Percentiles rank a stretch among this genome's conserved stretches.
phyloP scores from a whole-genome alignment of 78 protist genomes.

The Isochrysis galbana region DNA sequence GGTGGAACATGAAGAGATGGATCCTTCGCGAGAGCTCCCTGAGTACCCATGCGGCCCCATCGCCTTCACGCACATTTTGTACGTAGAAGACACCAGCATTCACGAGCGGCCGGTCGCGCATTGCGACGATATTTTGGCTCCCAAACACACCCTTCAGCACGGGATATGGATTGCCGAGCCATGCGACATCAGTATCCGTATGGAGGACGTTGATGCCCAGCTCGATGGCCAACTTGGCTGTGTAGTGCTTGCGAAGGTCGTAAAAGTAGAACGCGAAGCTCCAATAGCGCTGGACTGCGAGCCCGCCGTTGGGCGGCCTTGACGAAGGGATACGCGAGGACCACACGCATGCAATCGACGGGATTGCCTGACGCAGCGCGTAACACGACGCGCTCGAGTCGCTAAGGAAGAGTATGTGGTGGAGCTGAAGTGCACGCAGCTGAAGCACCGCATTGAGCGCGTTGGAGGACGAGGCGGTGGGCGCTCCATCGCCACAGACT shows the following conservation, averaged over 20 bases:
- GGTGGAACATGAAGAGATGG: neutral
- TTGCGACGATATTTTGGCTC: neutral
- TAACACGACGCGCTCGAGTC: neutral
- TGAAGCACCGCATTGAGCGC: neutral
- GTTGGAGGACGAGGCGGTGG: neutral
- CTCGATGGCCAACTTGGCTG: neutral
- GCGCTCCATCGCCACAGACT: neutral
- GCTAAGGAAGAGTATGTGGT: neutral
- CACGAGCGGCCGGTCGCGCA: neutral
- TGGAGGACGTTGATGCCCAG: neutral
- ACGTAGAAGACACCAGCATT: conserved; percentile 22
- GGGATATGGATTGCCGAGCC: neutral
- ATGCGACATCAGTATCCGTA: neutral
- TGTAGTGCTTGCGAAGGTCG: conserved; percentile 1
- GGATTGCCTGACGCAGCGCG: neutral
- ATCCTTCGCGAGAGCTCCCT: neutral
- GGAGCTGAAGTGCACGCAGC: neutral
- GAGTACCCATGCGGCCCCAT: neutral
- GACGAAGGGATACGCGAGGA: neutral
- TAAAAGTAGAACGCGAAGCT: conserved; percentile 14
- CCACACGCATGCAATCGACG: neutral
- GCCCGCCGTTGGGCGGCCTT: neutral
- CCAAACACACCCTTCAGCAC: neutral
- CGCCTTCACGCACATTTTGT: neutral
- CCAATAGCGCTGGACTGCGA: neutral